These are phyloP conservation scores for Petasospora fabianii DNA, from an alignment of 1,139 yeast species.

Conservation along the genomic window DNA sequence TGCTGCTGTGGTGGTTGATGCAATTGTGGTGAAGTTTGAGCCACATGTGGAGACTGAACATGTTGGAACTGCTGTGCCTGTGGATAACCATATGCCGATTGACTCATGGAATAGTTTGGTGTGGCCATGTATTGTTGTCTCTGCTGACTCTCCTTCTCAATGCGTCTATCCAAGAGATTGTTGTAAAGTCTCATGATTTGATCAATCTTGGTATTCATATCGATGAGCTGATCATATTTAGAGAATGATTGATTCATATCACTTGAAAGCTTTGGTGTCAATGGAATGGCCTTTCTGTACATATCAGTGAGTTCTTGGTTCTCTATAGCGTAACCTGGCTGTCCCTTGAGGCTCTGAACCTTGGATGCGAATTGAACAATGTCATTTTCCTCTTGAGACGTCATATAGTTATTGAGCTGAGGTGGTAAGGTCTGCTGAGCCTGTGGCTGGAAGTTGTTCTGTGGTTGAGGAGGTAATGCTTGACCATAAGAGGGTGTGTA, in stretches of 20 bases:
- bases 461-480: conserved; percentile 13
- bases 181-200: conserved; percentile 80
- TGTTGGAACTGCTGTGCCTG: conserved; percentile 14
- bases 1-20: background rate
- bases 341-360: conserved; percentile 51
- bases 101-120: conserved; percentile 2
- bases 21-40: conserved; percentile 1
- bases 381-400: conserved; percentile 62
- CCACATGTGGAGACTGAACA: conserved; percentile 3
- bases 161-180: conserved; percentile 65
- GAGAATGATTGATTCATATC: conserved; percentile 60
- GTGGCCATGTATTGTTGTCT: conserved; percentile 13
- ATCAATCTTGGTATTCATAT: conserved; percentile 77
- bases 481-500: conserved; percentile 14
- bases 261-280: conserved; percentile 73
- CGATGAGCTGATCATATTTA: conserved; percentile 68
- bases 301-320: conserved; percentile 33
- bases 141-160: conserved; percentile 26
- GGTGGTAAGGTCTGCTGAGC: conserved; percentile 19
- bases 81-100: conserved; percentile 8
- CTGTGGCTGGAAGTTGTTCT: conserved; percentile 10
- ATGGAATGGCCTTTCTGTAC: conserved; percentile 57
- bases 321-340: conserved; percentile 54
- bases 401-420: conserved; percentile 28
- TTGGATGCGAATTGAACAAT: conserved; percentile 67